Evolutionary conservation across 257 asterid species (phyloP), one percentile per base, ranked within the genome.

Genomic region (Cruciata laevipes): DNA sequence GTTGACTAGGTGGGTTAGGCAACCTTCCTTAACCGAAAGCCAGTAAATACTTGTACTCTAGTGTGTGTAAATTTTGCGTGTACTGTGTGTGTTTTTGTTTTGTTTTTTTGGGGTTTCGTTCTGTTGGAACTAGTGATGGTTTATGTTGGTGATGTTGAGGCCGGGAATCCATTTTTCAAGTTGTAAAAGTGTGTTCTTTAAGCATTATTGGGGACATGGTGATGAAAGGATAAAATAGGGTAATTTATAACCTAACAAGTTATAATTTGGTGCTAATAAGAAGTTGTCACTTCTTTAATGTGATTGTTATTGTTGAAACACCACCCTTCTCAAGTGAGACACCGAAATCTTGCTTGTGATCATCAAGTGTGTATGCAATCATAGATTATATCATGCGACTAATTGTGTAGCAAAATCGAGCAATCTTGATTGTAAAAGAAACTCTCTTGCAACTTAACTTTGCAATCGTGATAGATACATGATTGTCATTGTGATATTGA

Each of bases 1-100:
- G 68, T 77, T 75, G 79, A 72, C 78, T 68, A 21, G 57, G 24
- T 68, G 3, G 21, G 63, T 67, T 77, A 63, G 77, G 75, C 74
- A 37, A 72, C 77, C 81, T 3, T 33, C 66, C 68, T 38, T 37
- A 42, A 64, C 64, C 66, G 20, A 21, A 25, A 55, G 63, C 2
- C 24, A 47, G 55, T 17, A 47, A 47, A 16, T 47, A 16, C 55
- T 8, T 47, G 55, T 47, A 47, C 55, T 17, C 3, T 47, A 17
- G 55, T 42, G 51, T 4, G 18, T 42, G 51, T 42, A 12, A 42
- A 42, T 16, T 16, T 3, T 27, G 30, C 20, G 55, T 47, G 55
- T 47, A 16, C 55, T 17, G 53, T 47, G 55, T 47, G 20, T 38
- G 47, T 7, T 0, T 14, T 2, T 42, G 16, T 47, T 3, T 47